These are phyloP conservation scores for Eleusine coracana DNA, from an alignment of 176 grass and related monocot species.

Conservation along the genomic window DNA sequence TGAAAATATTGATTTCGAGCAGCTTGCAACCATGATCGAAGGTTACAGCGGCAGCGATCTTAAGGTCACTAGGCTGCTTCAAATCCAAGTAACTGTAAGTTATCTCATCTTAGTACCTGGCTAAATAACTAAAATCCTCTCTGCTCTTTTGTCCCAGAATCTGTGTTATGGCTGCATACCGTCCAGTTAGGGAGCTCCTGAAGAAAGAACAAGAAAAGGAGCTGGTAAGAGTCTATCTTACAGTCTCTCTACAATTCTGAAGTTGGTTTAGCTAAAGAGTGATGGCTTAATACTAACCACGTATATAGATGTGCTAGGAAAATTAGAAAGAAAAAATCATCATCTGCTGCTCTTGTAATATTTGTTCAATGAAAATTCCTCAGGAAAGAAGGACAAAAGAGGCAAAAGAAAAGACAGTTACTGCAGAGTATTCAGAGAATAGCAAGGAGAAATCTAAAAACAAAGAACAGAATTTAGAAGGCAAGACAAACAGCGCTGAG, in stretches of 20 bases:
- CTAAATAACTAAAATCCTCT: not conserved
- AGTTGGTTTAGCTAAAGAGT: not conserved
- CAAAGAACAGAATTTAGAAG: constrained; percentile 24
- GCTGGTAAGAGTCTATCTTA: constrained; percentile 50
- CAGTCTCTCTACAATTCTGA: not conserved
- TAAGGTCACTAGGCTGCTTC: constrained; percentile 61
- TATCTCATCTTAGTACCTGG: not conserved
- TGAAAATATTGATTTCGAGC: constrained; percentile 70
- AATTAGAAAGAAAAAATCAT: not conserved
- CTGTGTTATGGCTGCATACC: constrained; percentile 89
- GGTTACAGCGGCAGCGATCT: constrained; percentile 97
- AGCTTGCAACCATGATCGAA: constrained; percentile 82
- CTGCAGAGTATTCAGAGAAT: constrained; percentile 7
- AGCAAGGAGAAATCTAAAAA: constrained; percentile 18
- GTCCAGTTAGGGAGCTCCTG: constrained; percentile 90
- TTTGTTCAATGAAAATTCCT: not conserved
- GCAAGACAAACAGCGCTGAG: constrained; percentile 15
- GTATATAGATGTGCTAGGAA: not conserved
- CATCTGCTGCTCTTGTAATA: not conserved
- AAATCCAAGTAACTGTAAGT: not conserved
- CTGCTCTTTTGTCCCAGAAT: constrained; percentile 48
- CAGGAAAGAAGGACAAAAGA: constrained; percentile 57
- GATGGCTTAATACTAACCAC: not conserved
- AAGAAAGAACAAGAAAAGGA: constrained; percentile 80
- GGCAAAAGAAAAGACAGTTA: constrained; percentile 28